These are phyloP conservation scores for Penstemon eatonii DNA, from an alignment of 257 asterid genomes.

Conservation along the genomic window DNA sequence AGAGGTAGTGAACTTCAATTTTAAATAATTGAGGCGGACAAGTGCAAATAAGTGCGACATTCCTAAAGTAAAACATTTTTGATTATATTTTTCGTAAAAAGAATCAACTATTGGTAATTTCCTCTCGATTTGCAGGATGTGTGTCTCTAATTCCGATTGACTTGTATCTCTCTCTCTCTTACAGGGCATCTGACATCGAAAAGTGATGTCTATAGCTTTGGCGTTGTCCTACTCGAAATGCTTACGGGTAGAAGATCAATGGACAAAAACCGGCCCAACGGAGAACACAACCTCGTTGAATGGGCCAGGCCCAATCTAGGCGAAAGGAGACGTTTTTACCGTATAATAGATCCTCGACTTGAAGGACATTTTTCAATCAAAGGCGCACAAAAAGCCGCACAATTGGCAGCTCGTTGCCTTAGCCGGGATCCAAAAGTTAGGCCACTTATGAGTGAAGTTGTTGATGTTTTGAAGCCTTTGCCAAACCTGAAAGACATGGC, in stretches of 20 bases:
- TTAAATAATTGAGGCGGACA: no score
- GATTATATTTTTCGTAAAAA: no score
- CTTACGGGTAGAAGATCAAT: constrained; percentile 64
- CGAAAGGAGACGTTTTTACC: constrained; percentile 51
- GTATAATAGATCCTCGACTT: constrained; percentile 58
- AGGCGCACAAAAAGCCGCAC: constrained; percentile 70
- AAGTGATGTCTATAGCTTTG: constrained; percentile 64
- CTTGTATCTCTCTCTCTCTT: neutral
- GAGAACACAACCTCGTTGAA: constrained; percentile 65
- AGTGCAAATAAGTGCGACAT: no score
- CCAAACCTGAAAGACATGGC: constrained; percentile 73
- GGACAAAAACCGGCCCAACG: constrained; percentile 68
- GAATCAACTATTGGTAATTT: no score
- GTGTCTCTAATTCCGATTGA: constrained; percentile 7
- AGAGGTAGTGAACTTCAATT: no score
- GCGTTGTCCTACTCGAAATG: constrained; percentile 63
- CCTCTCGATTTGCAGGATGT: neutral
- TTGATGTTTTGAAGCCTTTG: constrained; percentile 59
- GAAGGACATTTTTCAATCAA: constrained; percentile 66
- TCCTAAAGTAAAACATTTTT: no score
- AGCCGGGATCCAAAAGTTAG: constrained; percentile 55
- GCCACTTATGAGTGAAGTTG: constrained; percentile 62
- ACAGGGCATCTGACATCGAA: constrained; percentile 66
- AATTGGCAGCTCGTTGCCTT: constrained; percentile 54
- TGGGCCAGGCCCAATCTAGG: constrained; percentile 66